phyloP scores from a whole-genome alignment of 2,329 filamentous ascomycete species.

The Hymenotorrendiella dingleyae region DNA sequence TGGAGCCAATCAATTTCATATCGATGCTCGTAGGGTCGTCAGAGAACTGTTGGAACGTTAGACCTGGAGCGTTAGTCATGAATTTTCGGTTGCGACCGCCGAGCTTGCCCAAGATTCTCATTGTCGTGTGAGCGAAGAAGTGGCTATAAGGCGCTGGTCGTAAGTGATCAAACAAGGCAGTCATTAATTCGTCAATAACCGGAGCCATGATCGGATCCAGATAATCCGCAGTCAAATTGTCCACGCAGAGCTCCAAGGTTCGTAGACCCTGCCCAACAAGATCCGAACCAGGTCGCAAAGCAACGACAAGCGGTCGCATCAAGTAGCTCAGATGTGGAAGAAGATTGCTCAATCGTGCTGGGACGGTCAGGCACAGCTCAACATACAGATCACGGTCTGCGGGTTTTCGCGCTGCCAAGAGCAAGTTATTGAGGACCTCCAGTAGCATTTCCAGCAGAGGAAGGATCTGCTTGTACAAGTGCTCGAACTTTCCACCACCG shows the following conservation, averaged over 20 bases:
- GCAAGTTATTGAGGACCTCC: slow-evolving; percentile 91
- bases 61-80: slow-evolving; percentile 79
- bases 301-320: slow-evolving; percentile 96
- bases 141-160: slow-evolving; percentile 92
- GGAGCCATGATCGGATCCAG: slow-evolving; percentile 98
- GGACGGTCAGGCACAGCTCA: slow-evolving; percentile 92
- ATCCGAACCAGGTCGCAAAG: slow-evolving; percentile 83
- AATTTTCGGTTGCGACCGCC: slow-evolving; percentile 94
- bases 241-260: slow-evolving; percentile 92
- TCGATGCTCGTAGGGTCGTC: slow-evolving; percentile 88
- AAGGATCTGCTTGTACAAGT: slow-evolving; percentile 96
- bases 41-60: slow-evolving; percentile 76
- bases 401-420: slow-evolving; percentile 84
- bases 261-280: slow-evolving; percentile 90
- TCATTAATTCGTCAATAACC: slow-evolving; percentile 98
- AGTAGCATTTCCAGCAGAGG: slow-evolving; percentile 95
- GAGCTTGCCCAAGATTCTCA: slow-evolving; percentile 93
- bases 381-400: slow-evolving; percentile 93
- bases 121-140: slow-evolving; percentile 95
- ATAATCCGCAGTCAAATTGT: slow-evolving; percentile 96
- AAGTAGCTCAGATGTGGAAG: slow-evolving; percentile 92
- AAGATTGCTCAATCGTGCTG: slow-evolving; percentile 87
- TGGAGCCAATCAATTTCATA: slow-evolving; percentile 81
- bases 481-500: slow-evolving; percentile 93
- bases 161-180: slow-evolving; percentile 90